Conservation (phyloP, 129 eudicot species). For the Tagetes erecta region DNA sequence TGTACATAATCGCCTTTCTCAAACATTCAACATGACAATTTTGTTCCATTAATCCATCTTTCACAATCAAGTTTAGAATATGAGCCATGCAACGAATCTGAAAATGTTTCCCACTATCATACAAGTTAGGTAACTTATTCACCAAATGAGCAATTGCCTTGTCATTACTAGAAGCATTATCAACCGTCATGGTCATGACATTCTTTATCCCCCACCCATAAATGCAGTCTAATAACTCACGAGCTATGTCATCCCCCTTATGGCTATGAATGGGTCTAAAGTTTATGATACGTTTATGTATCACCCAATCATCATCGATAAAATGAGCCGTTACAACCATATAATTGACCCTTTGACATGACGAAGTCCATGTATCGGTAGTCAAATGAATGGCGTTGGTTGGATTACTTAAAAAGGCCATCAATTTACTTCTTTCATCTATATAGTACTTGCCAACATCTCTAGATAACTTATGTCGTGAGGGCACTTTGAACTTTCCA, state of each 20-base stretch:
- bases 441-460: neutral
- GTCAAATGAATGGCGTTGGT: neutral
- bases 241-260: conserved; percentile 18
- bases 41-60: too few species aligned
- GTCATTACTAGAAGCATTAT: too few species aligned
- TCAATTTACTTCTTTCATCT: neutral
- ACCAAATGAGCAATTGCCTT: too few species aligned
- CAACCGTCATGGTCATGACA: too few species aligned
- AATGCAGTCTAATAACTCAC: neutral
- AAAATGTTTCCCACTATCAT: too few species aligned
- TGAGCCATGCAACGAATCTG: too few species aligned
- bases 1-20: too few species aligned
- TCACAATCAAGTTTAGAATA: too few species aligned
- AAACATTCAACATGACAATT: too few species aligned
- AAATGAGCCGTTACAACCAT: too few species aligned
- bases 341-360: neutral
- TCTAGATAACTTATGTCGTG: neutral
- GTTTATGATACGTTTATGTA: conserved; percentile 2
- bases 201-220: too few species aligned
- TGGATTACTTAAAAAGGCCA: neutral
- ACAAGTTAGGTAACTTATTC: too few species aligned
- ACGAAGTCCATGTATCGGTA: neutral
- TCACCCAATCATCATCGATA: neutral
- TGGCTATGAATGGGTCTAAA: conserved; percentile 12
- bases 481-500: neutral